Evolutionary conservation across 2,329 filamentous ascomycete genomes (phyloP), one percentile per base, ranked within the genome.

Genomic region (Aurifilum marmelostoma): DNA sequence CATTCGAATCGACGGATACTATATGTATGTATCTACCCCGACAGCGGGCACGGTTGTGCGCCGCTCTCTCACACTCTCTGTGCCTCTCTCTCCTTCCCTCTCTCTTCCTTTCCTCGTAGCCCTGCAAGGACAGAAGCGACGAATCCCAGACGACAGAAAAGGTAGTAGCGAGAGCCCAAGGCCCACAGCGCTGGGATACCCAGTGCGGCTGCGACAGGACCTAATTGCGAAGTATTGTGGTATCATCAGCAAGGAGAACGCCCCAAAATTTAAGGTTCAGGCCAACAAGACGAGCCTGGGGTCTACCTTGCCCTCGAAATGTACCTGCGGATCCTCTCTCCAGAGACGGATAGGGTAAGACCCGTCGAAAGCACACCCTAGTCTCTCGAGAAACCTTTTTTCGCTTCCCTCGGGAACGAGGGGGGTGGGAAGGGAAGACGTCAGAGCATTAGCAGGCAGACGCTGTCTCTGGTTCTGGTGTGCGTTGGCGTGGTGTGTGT

Each of bases 61-160:
- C 9, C 8, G 37, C 4, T 9, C 18, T 47, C 3, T 47, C 34
- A 34, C 1, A 6, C 18, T 47, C 3, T 47, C 34, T 34, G 34
- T 34, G 34, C 34, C 34, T 34, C 34, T 34, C 34, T 4, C 34
- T 12, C 11, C 37, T 14, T 16, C 39, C 14, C 39, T 18, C 37
- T 39, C 37, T 39, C 39, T 18, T 41, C 18, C 43, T 14, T 21
- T 24, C n/a, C 18, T 61, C 18, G 18, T 61, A 11, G 58, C 32
- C 37, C 58, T 67, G 43, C 41, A 12, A 54, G 58, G 8, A 61
- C 34, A 18, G 24, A 50, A 50, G 39, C 65, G 65, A 67, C 67
- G 67, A 61, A 71, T 71, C 69, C 69, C 64, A 64, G 66, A 64
- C 60, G 50, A 50, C 41, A 68, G 63, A 58, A 54, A 24, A 64